Percentiles rank a stretch among this genome's conserved stretches.
Evolutionary conservation across 306 rosid species (phyloP).

Genomic region (Cucumis cinereus): DNA sequence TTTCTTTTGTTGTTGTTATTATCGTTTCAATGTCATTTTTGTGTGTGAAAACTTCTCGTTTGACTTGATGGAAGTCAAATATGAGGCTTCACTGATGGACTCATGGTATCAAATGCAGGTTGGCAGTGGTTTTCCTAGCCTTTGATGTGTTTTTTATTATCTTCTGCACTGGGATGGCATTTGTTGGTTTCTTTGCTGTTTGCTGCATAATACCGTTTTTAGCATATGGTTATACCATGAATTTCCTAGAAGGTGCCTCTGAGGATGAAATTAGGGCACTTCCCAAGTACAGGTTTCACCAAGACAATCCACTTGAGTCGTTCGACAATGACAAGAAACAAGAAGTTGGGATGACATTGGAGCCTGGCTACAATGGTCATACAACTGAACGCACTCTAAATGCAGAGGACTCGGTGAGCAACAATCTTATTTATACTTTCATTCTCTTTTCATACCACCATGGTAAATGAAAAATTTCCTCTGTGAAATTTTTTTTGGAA

Average conservation of each 20-base stretch:
- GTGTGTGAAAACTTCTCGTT: not conserved
- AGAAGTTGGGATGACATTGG: constrained; percentile 15
- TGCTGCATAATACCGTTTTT: constrained; percentile 52
- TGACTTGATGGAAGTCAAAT: not conserved
- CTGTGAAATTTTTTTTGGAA: not conserved
- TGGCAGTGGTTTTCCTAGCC: constrained; percentile 75
- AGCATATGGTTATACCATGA: constrained; percentile 59
- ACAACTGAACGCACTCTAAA: constrained; percentile 33
- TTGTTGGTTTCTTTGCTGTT: constrained; percentile 54
- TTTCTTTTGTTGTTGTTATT: not conserved
- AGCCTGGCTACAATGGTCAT: constrained; percentile 26
- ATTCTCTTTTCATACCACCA: not conserved
- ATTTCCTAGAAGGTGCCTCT: constrained; percentile 64
- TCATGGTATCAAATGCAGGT: constrained; percentile 40
- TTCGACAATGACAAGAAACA: constrained; percentile 31
- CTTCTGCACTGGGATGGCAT: constrained; percentile 64
- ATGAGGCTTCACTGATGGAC: not conserved
- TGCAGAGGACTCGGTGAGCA: constrained; percentile 76
- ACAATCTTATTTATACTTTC: constrained; percentile 6
- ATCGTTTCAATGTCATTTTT: not conserved
- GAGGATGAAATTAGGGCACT: constrained; percentile 65
- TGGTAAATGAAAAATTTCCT: not conserved
- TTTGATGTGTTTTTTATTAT: constrained; percentile 66
- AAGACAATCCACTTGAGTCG: constrained; percentile 26
- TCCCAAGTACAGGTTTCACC: constrained; percentile 55